Evolutionary conservation across 1,284 basidiomycete genomes (phyloP).

Genomic region (Golubevia sp.): DNA sequence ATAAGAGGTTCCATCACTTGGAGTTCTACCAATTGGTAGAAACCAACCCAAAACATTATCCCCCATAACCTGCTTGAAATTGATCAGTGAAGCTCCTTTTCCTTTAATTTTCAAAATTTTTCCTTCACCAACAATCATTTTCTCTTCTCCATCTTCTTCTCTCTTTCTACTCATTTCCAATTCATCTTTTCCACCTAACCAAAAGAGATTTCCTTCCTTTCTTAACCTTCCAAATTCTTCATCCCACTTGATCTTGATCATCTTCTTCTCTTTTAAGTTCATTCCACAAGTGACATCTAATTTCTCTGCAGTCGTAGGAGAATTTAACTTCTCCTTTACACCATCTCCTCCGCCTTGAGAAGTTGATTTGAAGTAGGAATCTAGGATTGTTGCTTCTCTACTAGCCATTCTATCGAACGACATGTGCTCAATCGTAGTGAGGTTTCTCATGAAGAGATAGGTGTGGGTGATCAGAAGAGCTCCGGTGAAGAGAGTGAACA

Average conservation of each 20-base stretch:
- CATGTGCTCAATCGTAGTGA: conserved; percentile 80
- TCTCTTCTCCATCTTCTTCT: neutral
- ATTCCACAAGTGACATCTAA: neutral
- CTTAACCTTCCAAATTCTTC: conserved; percentile 75
- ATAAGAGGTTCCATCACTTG: conserved; percentile 71
- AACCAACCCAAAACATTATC: conserved; percentile 71
- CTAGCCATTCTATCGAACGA: conserved; percentile 68
- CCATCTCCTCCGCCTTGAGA: conserved; percentile 13
- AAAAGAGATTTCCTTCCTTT: conserved; percentile 82
- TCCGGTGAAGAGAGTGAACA: conserved; percentile 75
- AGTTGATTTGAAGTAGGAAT: conserved; percentile 26
- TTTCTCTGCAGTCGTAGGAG: neutral
- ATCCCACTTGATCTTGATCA: conserved; percentile 70
- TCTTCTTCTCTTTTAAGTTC: conserved; percentile 23
- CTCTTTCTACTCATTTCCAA: neutral
- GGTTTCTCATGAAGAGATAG: conserved; percentile 69
- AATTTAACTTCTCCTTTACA: conserved; percentile 6
- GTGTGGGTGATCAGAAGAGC: conserved; percentile 70
- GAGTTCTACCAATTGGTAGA: conserved; percentile 70
- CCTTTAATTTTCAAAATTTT: neutral
- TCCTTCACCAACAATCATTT: too few species aligned
- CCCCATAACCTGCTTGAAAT: conserved; percentile 81
- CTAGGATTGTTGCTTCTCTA: conserved; percentile 68
- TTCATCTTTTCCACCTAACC: conserved; percentile 65
- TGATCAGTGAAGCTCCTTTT: conserved; percentile 64